These are phyloP conservation scores for Millerozyma miso DNA, from an alignment of 805 yeast genomes.

Conservation along the genomic window DNA sequence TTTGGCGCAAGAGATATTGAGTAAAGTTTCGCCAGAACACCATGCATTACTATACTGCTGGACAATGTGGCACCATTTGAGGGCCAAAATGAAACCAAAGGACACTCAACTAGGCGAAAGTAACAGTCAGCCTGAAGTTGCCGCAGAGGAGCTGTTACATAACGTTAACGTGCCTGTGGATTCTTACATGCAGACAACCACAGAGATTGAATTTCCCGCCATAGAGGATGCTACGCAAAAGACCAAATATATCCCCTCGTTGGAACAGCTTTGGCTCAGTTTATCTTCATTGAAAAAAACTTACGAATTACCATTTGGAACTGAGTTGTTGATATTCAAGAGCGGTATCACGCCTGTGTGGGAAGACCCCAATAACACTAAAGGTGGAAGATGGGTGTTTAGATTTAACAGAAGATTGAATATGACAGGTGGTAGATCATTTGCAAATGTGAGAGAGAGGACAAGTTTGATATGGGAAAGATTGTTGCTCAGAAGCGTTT, in stretches of 20 bases:
- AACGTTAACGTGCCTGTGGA: conserved; percentile 31
- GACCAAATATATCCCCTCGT: conserved; percentile 35
- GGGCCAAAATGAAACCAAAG: conserved; percentile 21
- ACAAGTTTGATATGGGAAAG: conserved; percentile 52
- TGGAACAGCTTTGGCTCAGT: conserved; percentile 53
- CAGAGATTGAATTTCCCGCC: conserved; percentile 37
- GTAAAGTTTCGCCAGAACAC: conserved; percentile 22
- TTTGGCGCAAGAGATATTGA: conserved; percentile 28
- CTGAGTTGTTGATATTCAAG: conserved; percentile 56
- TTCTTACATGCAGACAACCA: conserved; percentile 44
- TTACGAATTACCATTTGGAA: conserved; percentile 38
- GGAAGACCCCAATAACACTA: conserved; percentile 60
- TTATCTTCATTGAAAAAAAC: conserved; percentile 37
- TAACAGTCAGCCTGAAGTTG: conserved; percentile 11
- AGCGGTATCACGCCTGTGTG: conserved; percentile 60
- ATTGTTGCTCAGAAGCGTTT: conserved; percentile 45
- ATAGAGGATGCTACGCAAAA: conserved; percentile 13
- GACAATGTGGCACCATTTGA: conserved; percentile 47
- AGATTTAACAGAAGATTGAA: conserved; percentile 38
- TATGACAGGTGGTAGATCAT: conserved; percentile 9
- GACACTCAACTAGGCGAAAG: conserved; percentile 7
- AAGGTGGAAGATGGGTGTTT: conserved; percentile 63
- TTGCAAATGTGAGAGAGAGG: conserved; percentile 24
- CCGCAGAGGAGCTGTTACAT: conserved; percentile 11
- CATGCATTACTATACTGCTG: conserved; percentile 45